phyloP scores from a whole-genome alignment of 371 early-diverging fungal species.

The Coemansia linderi region DNA sequence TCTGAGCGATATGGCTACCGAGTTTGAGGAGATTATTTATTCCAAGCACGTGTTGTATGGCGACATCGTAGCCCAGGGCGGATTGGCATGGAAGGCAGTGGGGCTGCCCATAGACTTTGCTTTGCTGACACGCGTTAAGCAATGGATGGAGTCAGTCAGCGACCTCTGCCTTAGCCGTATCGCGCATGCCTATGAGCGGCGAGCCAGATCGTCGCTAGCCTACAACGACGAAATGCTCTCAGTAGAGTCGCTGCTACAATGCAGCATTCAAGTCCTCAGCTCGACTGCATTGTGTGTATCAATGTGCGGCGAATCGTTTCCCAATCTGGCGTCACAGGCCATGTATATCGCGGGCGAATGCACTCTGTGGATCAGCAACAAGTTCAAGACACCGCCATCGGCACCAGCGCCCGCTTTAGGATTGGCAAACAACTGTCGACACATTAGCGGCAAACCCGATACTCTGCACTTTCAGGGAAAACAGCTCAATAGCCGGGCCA shows the following conservation, averaged over 20 bases:
- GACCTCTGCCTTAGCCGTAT: slow-evolving; percentile 30
- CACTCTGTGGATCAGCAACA: slow-evolving; percentile 25
- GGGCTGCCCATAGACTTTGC: slow-evolving; percentile 37
- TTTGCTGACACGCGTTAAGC: slow-evolving; percentile 29
- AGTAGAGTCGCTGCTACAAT: slow-evolving; percentile 19
- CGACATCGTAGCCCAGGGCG: slow-evolving; percentile 33
- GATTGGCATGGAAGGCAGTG: slow-evolving; percentile 40
- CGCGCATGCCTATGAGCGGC: slow-evolving; percentile 32
- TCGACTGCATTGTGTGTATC: slow-evolving; percentile 25
- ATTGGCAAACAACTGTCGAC: neutral
- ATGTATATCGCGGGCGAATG: slow-evolving; percentile 42
- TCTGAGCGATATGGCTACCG: slow-evolving; percentile 26
- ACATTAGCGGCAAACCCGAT: neutral
- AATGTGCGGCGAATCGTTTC: slow-evolving; percentile 30
- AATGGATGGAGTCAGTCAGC: slow-evolving; percentile 28
- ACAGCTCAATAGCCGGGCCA: slow-evolving; percentile 36
- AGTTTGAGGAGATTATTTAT: slow-evolving; percentile 35
- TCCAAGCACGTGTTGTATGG: slow-evolving; percentile 29
- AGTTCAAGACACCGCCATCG: neutral
- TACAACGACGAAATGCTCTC: slow-evolving; percentile 29
- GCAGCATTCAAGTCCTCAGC: slow-evolving; percentile 37
- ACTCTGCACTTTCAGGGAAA: slow-evolving; percentile 14
- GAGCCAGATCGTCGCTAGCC: slow-evolving; percentile 36
- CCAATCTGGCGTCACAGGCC: slow-evolving; percentile 26
- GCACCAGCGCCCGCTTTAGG: neutral